Percentiles rank a stretch among this genome's conserved stretches.
These are phyloP conservation scores for Colletotrichum sp. DNA, from an alignment of 2,329 filamentous ascomycete genomes.

Conservation along the genomic window DNA sequence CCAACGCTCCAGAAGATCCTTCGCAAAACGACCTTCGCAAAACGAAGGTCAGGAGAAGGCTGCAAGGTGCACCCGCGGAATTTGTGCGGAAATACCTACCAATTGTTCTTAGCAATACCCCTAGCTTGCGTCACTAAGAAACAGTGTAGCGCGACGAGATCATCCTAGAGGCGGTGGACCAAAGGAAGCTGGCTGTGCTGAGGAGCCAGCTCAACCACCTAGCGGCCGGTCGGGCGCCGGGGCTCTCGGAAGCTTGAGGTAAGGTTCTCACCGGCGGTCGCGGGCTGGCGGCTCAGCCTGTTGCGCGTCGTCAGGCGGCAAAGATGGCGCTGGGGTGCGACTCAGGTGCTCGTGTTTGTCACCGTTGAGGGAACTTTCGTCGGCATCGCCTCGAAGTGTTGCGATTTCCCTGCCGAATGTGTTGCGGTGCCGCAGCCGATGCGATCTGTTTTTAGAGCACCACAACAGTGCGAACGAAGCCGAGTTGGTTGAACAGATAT, in stretches of 20 bases:
- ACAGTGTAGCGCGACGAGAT: not conserved
- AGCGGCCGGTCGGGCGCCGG: conserved; percentile 3
- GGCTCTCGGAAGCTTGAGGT: not conserved
- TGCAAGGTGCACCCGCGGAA: not conserved
- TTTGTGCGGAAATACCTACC: not conserved
- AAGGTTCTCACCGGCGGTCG: not conserved
- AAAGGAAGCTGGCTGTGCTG: not conserved
- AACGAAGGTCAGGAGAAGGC: not conserved
- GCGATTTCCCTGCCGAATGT: not conserved
- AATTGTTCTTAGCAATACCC: not conserved
- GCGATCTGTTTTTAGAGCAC: not conserved
- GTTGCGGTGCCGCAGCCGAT: not conserved
- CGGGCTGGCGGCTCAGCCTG: not conserved
- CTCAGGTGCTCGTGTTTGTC: not conserved
- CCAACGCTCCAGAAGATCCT: not conserved
- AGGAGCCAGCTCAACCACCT: not conserved
- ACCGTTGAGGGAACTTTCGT: not conserved
- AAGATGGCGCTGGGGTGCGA: not conserved
- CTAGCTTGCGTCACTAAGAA: not conserved
- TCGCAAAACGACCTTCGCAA: not conserved
- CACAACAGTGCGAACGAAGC: not conserved
- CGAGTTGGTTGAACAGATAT: not conserved
- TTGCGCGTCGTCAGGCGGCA: not conserved
- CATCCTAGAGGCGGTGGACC: not conserved
- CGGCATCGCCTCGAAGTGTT: not conserved